Evolutionary conservation across 148 eudicot genomes (phyloP).

Genomic region (Vaccinium corymbosum): DNA sequence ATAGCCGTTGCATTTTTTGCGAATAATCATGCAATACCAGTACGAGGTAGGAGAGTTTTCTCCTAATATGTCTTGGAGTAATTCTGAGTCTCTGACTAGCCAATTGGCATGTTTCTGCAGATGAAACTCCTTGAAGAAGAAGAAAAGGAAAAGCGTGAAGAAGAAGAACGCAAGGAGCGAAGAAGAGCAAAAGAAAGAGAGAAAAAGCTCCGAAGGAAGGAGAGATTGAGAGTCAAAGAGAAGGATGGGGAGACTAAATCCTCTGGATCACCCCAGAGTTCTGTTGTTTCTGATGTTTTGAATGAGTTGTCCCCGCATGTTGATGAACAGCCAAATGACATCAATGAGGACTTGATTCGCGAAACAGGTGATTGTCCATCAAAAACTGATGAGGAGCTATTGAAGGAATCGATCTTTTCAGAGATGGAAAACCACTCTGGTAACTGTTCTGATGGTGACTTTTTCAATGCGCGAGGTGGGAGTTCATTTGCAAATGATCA

Average conservation of each 20-base stretch:
- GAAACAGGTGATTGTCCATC: slow-evolving; percentile 43
- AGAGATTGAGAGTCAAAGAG: slow-evolving; percentile 87
- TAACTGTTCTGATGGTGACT: slow-evolving; percentile 40
- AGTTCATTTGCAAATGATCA: slow-evolving; percentile 36
- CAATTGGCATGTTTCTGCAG: slow-evolving; percentile 35
- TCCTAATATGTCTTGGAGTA: not conserved
- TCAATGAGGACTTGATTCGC: slow-evolving; percentile 29
- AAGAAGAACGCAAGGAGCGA: slow-evolving; percentile 91
- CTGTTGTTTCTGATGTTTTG: slow-evolving; percentile 27
- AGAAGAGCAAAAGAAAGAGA: slow-evolving; percentile 86
- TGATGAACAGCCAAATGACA: slow-evolving; percentile 40
- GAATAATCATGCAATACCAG: not conserved
- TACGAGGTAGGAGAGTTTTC: not conserved
- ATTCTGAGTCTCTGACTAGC: slow-evolving; percentile 11
- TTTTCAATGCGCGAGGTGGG: slow-evolving; percentile 36
- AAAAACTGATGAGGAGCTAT: slow-evolving; percentile 41
- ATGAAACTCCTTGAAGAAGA: slow-evolving; percentile 96
- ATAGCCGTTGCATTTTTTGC: not conserved
- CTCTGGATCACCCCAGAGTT: slow-evolving; percentile 37
- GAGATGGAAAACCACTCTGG: slow-evolving; percentile 29
- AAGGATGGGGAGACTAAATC: slow-evolving; percentile 51
- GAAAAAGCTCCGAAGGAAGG: slow-evolving; percentile 91
- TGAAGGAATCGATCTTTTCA: slow-evolving; percentile 33
- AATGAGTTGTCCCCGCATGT: slow-evolving; percentile 31
- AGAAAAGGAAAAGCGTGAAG: slow-evolving; percentile 95